Evolutionary conservation across 768 basidiomycete species (phyloP), one percentile per base, ranked within the genome.

Genomic region (Calvatia gigantea): DNA sequence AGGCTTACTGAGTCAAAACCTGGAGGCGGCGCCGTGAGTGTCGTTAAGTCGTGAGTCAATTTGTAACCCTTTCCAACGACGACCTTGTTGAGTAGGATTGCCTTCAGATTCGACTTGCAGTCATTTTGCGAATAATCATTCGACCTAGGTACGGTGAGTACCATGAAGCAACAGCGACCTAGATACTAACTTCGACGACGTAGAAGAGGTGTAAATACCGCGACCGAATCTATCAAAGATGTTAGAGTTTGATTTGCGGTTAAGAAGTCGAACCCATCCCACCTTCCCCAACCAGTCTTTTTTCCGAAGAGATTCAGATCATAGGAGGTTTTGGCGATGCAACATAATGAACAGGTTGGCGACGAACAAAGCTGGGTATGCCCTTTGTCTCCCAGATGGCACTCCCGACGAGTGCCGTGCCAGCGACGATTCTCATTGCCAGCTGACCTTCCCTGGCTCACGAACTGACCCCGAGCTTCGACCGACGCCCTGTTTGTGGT

Each of bases 391-490:
- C 85, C 85, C 1, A 88, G 66, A 42, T 75, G 80, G 67, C 87
- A 89, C 45, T 81, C 75, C 15, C 87, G 74, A 32, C 77, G 77
- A 9, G 87, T 89, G 17, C 87, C 87, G 64, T 89, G 87, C 86
- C 85, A 89, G 19, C 87, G 80, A 28, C 86, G 81, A 60, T 86
- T 85, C 67, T 87, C 85, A 59, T 88, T 88, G 28, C 87, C 87
- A 27, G 80, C 68, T 4, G 83, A 80, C 42, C 82, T 73, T 32
- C 83, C 83, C 3, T 75, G 59, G 32, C 73, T 61, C 2, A 65
- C 73, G 57, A 87, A 88, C 28, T 85, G 78, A 1, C 86, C 86
- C 43, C 79, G 77, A 35, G 71, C 60, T 65, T 89, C 87, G 4
- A 87, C 83, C 9, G 70, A 70, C 19, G 77, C 62, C 43, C 86